Conservation (phyloP, 176 grass and related monocot genomes). For the Panicum miliaceum region DNA sequence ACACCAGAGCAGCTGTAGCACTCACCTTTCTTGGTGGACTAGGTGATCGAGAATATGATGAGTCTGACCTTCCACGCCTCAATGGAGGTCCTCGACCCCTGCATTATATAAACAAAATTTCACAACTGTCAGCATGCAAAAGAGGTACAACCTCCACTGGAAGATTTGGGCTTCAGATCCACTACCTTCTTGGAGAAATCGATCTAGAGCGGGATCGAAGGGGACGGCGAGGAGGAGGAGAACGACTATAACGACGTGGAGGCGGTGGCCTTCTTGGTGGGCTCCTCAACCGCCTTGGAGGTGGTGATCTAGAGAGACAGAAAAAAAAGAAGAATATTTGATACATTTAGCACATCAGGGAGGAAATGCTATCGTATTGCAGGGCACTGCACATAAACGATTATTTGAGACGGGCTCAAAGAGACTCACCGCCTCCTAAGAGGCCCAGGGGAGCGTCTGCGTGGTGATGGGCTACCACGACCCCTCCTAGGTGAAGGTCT, state of each 20-base stretch:
- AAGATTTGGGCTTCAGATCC: background rate
- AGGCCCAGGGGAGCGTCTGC: constrained; percentile 78
- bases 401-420: background rate
- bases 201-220: constrained; percentile 80
- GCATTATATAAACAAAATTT: constrained; percentile 34
- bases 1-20: background rate
- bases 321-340: background rate
- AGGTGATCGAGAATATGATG: constrained; percentile 87
- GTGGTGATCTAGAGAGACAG: constrained; percentile 67
- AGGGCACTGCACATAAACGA: background rate
- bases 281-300: constrained; percentile 88
- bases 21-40: constrained; percentile 72
- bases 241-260: constrained; percentile 67
- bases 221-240: constrained; percentile 80
- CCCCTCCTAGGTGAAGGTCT: constrained; percentile 85
- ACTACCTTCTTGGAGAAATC: constrained; percentile 91
- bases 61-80: constrained; percentile 93
- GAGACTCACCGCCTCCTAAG: constrained; percentile 80
- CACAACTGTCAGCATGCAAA: background rate
- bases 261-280: constrained; percentile 94
- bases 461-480: constrained; percentile 71
- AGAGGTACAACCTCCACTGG: background rate
- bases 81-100: constrained; percentile 78
- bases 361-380: background rate
- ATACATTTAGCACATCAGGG: background rate